These are phyloP conservation scores for Naganishia vishniacii DNA, from an alignment of 768 basidiomycete genomes.

Conservation along the genomic window DNA sequence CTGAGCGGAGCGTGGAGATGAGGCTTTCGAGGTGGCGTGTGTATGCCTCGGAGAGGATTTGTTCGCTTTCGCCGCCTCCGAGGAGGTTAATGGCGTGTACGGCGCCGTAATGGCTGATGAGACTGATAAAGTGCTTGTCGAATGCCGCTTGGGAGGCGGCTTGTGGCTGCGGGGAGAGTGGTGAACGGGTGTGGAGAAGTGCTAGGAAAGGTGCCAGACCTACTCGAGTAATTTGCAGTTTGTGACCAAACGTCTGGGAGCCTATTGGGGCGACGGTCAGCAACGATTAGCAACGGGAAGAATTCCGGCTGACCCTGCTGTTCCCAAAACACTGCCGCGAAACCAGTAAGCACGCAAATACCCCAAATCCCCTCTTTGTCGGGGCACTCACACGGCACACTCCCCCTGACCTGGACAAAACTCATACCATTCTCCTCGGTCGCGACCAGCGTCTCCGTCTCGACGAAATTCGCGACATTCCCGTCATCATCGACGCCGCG, in stretches of 20 bases:
- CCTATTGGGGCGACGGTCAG: constrained; percentile 24
- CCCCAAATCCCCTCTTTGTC: background rate
- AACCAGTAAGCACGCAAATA: no score
- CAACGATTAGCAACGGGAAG: constrained; percentile 38
- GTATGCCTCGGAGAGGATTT: constrained; percentile 74
- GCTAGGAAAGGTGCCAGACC: background rate
- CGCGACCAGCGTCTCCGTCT: constrained; percentile 85
- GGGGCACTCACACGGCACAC: constrained; percentile 69
- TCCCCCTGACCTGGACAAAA: constrained; percentile 89
- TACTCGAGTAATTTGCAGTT: constrained; percentile 66
- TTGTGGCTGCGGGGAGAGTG: constrained; percentile 57
- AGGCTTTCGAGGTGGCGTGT: constrained; percentile 60
- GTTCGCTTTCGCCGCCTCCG: constrained; percentile 86
- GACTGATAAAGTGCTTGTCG: constrained; percentile 80
- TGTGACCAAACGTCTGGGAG: constrained; percentile 85
- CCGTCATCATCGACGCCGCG: constrained; percentile 84
- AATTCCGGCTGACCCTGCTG: constrained; percentile 73
- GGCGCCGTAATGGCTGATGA: constrained; percentile 77
- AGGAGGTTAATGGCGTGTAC: constrained; percentile 87
- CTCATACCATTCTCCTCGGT: constrained; percentile 82
- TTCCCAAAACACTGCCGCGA: constrained; percentile 75
- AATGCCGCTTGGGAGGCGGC: constrained; percentile 91
- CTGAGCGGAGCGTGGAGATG: constrained; percentile 28
- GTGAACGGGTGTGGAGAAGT: constrained; percentile 47
- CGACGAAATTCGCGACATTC: constrained; percentile 91